phyloP scores from a whole-genome alignment of 768 basidiomycete species.

The Pholiota microspora region DNA sequence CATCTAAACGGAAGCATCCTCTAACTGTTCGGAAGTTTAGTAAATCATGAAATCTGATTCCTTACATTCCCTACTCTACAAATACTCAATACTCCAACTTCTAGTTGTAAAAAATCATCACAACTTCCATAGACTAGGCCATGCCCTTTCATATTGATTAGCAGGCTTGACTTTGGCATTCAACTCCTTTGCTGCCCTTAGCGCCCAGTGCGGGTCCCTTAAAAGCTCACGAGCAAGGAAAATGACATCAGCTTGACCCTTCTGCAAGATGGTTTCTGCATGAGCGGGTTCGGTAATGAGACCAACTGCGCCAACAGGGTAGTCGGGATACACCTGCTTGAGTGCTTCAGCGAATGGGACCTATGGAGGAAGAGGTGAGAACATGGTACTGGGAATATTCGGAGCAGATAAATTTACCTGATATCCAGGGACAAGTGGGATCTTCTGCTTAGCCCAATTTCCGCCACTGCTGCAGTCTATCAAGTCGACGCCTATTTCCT shows the following conservation, averaged over 20 bases:
- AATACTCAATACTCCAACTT: background rate
- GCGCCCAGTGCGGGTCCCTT: slow-evolving; percentile 62
- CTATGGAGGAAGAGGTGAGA: slow-evolving; percentile 30
- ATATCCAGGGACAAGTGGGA: slow-evolving; percentile 54
- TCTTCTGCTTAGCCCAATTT: slow-evolving; percentile 59
- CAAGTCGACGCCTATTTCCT: slow-evolving; percentile 69
- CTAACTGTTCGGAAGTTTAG: too few species aligned
- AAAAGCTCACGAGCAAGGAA: slow-evolving; percentile 67
- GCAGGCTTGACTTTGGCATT: slow-evolving; percentile 66
- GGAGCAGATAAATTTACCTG: slow-evolving; percentile 42
- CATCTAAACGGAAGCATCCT: too few species aligned
- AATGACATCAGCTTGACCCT: slow-evolving; percentile 68
- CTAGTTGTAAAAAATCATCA: too few species aligned
- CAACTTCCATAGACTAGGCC: too few species aligned
- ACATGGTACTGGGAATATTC: background rate
- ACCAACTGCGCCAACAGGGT: slow-evolving; percentile 65
- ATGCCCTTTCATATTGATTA: slow-evolving; percentile 69
- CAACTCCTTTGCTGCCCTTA: slow-evolving; percentile 60
- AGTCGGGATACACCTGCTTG: slow-evolving; percentile 55
- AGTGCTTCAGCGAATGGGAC: slow-evolving; percentile 68
- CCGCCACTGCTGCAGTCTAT: slow-evolving; percentile 72
- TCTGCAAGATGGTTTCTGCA: slow-evolving; percentile 58
- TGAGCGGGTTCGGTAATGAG: slow-evolving; percentile 59
- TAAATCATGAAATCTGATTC: too few species aligned
- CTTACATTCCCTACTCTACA: too few species aligned